Evolutionary conservation across 345 rosid species (phyloP).

Genomic region (Citrus glauca): DNA sequence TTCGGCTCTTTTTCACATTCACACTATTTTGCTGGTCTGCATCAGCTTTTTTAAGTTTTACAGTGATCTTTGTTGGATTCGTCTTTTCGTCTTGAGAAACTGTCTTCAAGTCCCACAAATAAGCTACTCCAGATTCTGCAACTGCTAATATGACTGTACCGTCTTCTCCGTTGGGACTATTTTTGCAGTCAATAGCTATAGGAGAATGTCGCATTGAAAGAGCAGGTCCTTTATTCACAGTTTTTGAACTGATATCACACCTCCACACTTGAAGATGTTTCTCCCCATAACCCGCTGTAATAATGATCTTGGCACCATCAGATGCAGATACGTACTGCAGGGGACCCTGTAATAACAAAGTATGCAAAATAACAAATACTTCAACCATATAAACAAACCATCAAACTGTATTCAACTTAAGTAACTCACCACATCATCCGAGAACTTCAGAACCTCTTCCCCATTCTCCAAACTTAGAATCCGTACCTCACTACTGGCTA

Average conservation of each 20-base stretch:
- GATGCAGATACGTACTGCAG: constrained; percentile 30
- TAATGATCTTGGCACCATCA: constrained; percentile 34
- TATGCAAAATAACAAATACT: background rate
- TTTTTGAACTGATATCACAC: constrained; percentile 32
- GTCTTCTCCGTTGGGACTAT: constrained; percentile 11
- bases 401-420: background rate
- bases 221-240: constrained; percentile 21
- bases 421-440: constrained; percentile 29
- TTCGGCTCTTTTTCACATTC: constrained; percentile 21
- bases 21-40: constrained; percentile 16
- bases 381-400: constrained; percentile 3
- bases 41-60: constrained; percentile 21
- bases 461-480: constrained; percentile 32
- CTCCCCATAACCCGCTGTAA: constrained; percentile 33
- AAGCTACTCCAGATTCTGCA: constrained; percentile 32
- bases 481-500: constrained; percentile 21
- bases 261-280: constrained; percentile 36
- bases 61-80: constrained; percentile 32
- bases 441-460: constrained; percentile 38
- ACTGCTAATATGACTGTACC: constrained; percentile 27
- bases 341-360: constrained; percentile 29
- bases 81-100: constrained; percentile 19
- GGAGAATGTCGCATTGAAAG: constrained; percentile 32
- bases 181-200: constrained; percentile 26
- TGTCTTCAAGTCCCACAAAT: constrained; percentile 32